These are phyloP conservation scores for Didymosphaeria variabile DNA, from an alignment of 2,329 filamentous ascomycete genomes.

Conservation along the genomic window DNA sequence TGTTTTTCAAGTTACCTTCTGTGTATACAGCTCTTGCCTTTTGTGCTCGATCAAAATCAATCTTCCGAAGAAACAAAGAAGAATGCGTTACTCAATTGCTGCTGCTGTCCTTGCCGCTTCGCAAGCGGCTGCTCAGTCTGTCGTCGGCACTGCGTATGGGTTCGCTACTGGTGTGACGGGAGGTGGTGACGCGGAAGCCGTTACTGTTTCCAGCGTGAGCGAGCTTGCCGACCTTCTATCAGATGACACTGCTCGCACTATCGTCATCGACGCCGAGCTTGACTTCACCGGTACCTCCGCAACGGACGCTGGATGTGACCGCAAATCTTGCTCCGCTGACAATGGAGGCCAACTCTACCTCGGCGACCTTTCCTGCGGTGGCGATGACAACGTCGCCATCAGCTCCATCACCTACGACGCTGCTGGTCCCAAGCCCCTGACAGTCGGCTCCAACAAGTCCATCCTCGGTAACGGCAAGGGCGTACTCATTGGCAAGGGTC, in stretches of 20 bases:
- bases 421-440: conserved; percentile 39
- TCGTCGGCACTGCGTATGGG: conserved; percentile 35
- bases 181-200: conserved; percentile 33
- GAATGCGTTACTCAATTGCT: conserved; percentile 32
- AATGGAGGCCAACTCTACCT: conserved; percentile 33
- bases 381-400: conserved; percentile 27
- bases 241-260: conserved; percentile 31
- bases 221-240: conserved; percentile 33
- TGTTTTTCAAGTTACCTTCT: conserved; percentile 19
- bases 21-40: not conserved
- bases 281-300: conserved; percentile 38
- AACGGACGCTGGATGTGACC: conserved; percentile 32
- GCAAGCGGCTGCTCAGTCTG: conserved; percentile 30
- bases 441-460: conserved; percentile 54
- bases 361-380: conserved; percentile 32
- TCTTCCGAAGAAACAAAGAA: not conserved
- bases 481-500: conserved; percentile 54
- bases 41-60: not conserved
- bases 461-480: conserved; percentile 54
- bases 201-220: conserved; percentile 31
- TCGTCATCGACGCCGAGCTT: conserved; percentile 32
- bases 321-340: conserved; percentile 26
- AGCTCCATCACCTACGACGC: conserved; percentile 47
- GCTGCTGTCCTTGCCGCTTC: conserved; percentile 26
- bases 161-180: conserved; percentile 36